Base-by-base conservation (phyloP, 306 rosid genomes). In the Medicago arabica region DNA sequence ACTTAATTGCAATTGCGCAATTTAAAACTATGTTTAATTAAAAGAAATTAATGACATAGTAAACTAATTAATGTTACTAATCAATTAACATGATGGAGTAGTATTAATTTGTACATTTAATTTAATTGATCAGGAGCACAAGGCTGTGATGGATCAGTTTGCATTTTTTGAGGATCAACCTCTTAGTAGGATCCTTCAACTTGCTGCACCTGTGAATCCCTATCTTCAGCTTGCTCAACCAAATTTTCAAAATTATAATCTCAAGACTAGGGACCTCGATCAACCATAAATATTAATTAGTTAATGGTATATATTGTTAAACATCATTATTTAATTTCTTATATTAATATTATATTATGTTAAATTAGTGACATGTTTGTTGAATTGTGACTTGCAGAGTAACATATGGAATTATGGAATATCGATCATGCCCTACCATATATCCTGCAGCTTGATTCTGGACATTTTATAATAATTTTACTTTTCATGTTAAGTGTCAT, bases 211-310 rank as follows among this genome's bases (percentile, higher is more conserved):
- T 50, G 73, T 49, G 38, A 82, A 73, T 31, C 85, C 87, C 5
- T 68, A 72, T 73, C 87, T 84, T 49, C 87, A 84, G 71, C 81
- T 84, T 0, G 88, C 73, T 0, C 81, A 62, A 9, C 88, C 88
- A 43, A 64, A 55, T 39, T 21, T 80, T 50, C 77, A 80, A 9
- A 57, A 77, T 40, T 39, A 71, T 28, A 28, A 28, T 0, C 3
- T 49, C 46, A 21, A 13, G 8, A 4, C 65, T 59, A 59, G 15
- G 38, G 55, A 1, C 28, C 59, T 21, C 7, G 6, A 55, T 55
- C 34, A 63, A 0, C 51, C 65, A 5, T 69, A 49, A 39, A 34
- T 4, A 23, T 25, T 14, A 25, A 6, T 58, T 8, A 3, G 14
- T 44, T 3, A 0, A 40, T 19, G 47, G 51, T 54, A 8, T 17